A percentile compares a stretch with the other conserved stretches of the same genome.
These are phyloP conservation scores for Cylindrodendrum hubeiense DNA, from an alignment of 2,329 filamentous ascomycete genomes.

Conservation along the genomic window DNA sequence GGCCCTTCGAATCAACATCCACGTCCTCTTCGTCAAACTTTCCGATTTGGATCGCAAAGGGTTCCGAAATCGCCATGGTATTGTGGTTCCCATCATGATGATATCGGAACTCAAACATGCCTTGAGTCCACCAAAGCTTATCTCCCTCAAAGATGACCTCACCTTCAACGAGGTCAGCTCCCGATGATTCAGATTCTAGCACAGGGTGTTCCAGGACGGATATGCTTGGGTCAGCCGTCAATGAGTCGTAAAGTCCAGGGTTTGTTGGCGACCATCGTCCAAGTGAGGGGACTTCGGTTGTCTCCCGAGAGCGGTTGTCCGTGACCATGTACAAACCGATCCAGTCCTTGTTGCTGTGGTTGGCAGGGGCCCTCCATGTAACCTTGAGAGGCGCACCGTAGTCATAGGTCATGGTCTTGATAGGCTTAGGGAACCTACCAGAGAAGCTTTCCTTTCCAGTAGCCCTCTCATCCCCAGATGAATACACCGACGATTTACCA, in stretches of 20 bases:
- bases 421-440: slow-evolving; percentile 75
- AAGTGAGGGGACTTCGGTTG: slow-evolving; percentile 85
- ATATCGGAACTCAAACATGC: slow-evolving; percentile 96
- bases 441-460: slow-evolving; percentile 80
- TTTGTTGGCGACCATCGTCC: slow-evolving; percentile 91
- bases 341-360: slow-evolving; percentile 94
- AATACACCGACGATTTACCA: slow-evolving; percentile 68
- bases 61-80: slow-evolving; percentile 92
- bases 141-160: slow-evolving; percentile 91
- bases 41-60: slow-evolving; percentile 89
- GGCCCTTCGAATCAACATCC: slow-evolving; percentile 68
- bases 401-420: slow-evolving; percentile 83
- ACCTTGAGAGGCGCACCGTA: slow-evolving; percentile 93
- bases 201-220: slow-evolving; percentile 75
- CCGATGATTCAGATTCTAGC: slow-evolving; percentile 62
- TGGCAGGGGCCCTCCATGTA: slow-evolving; percentile 88
- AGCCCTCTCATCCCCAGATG: slow-evolving; percentile 67
- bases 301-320: slow-evolving; percentile 88
- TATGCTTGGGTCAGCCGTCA: slow-evolving; percentile 81
- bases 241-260: slow-evolving; percentile 79
- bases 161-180: slow-evolving; percentile 75
- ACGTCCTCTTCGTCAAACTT: slow-evolving; percentile 84
- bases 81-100: slow-evolving; percentile 94
- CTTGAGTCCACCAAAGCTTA: slow-evolving; percentile 97
- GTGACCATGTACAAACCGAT: slow-evolving; percentile 96